These are phyloP conservation scores for Narthecium ossifragum DNA, from an alignment of 106 monocot species.

Conservation along the genomic window DNA sequence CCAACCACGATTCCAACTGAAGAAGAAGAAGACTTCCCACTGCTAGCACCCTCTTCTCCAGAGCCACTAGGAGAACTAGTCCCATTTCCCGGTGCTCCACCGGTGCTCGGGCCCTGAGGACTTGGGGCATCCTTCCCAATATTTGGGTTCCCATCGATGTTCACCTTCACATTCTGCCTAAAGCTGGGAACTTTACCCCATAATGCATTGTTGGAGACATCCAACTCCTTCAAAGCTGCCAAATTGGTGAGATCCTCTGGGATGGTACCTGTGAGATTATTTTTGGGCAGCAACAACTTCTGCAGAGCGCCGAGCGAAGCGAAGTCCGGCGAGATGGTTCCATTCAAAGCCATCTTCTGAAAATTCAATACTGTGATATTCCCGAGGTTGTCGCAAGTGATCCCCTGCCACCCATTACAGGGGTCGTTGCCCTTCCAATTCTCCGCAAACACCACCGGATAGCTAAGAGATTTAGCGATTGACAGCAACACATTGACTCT, in stretches of 20 bases:
- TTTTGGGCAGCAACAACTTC: conserved; percentile 38
- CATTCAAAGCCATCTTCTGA: conserved; percentile 43
- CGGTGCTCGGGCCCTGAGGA: neutral
- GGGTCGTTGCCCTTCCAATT: conserved; percentile 66
- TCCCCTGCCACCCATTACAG: conserved; percentile 48
- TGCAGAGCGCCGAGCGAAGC: conserved; percentile 33
- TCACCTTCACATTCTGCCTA: conserved; percentile 24
- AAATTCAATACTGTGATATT: conserved; percentile 50
- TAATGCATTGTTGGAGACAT: conserved; percentile 43
- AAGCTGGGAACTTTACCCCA: conserved; percentile 43
- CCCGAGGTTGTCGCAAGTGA: conserved; percentile 33
- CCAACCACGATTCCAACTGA: conserved; percentile 22
- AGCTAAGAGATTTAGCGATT: conserved; percentile 26
- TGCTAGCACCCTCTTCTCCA: neutral
- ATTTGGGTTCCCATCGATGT: conserved; percentile 37
- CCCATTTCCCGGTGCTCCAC: neutral
- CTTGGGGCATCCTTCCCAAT: conserved; percentile 20
- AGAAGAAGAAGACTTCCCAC: conserved; percentile 6
- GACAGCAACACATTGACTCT: conserved; percentile 29
- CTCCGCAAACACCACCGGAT: conserved; percentile 37
- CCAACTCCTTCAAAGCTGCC: conserved; percentile 30
- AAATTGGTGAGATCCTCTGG: conserved; percentile 26
- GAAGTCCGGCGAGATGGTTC: conserved; percentile 41
- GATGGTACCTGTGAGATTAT: conserved; percentile 52
- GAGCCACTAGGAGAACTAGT: neutral